phyloP scores from a whole-genome alignment of 208 protist species.

The Trypanosoma mega region DNA sequence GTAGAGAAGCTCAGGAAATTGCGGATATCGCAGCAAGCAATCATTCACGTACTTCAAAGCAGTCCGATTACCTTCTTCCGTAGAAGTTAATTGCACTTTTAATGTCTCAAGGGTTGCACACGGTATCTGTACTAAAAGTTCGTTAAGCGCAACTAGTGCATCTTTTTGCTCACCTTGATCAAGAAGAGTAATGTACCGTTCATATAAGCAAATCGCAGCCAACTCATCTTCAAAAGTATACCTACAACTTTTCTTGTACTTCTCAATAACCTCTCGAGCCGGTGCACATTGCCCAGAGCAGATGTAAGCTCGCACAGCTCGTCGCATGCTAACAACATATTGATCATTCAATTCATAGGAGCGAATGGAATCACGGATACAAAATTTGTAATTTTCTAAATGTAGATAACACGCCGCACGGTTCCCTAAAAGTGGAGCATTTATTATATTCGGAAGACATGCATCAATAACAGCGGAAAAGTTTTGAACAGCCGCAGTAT shows the following conservation, averaged over 20 bases:
- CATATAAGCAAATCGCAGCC: slow-evolving; percentile 37
- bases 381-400: slow-evolving; percentile 46
- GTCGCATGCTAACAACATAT: slow-evolving; percentile 38
- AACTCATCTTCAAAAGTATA: slow-evolving; percentile 39
- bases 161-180: slow-evolving; percentile 40
- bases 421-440: slow-evolving; percentile 45
- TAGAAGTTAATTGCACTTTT: slow-evolving; percentile 47
- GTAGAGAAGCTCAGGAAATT: slow-evolving; percentile 43
- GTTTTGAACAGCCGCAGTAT: slow-evolving; percentile 9
- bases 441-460: slow-evolving; percentile 27
- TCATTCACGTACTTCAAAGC: slow-evolving; percentile 33
- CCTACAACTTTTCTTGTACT: slow-evolving; percentile 21
- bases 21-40: slow-evolving; percentile 26
- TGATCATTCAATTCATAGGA: slow-evolving; percentile 38
- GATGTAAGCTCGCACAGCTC: slow-evolving; percentile 37
- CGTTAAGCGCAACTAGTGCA: slow-evolving; percentile 43
- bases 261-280: slow-evolving; percentile 31
- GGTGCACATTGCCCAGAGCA: slow-evolving; percentile 27
- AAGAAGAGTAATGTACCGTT: slow-evolving; percentile 37
- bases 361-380: slow-evolving; percentile 31
- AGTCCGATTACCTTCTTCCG: slow-evolving; percentile 33
- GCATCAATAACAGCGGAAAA: slow-evolving; percentile 30
- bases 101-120: slow-evolving; percentile 55
- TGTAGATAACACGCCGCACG: slow-evolving; percentile 53
- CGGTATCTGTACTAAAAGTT: slow-evolving; percentile 34